Base-by-base conservation (phyloP, 192 early-diverging fungal genomes). In the Backusella australiensis region DNA sequence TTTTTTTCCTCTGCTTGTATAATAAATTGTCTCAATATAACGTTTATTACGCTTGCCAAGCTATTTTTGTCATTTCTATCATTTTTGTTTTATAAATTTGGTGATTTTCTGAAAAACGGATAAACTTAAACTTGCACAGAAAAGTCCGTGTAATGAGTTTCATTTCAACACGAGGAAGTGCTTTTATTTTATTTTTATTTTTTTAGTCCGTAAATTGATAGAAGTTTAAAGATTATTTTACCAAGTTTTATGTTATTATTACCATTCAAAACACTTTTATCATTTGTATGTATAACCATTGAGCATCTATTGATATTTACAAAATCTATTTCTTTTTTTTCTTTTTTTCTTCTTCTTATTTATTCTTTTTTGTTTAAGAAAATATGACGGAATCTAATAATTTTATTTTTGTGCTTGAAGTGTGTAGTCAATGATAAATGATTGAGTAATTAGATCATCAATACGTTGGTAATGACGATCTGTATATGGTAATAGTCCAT, bases 401-500 rank as follows among this genome's bases (percentile, higher is more conserved):
- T 69, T 49, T 71, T 77, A 77, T 77, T 77, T 68, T 71, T 77
- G 75, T 14, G 91, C 88, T 53, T 97, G 91, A 75, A 98, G 86
- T 21, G 95, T 96, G 75, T 95, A 96, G 80, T 96, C 95, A 63
- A 98, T 83, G 29, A 98, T 89, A 78, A 91, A 95, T 53, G 93
- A 96, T 80, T 93, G 86, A 3, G 92, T 95, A 34, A 97, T 76
- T 42, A 96, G 68, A 56, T 86, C 82, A 75, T 96, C 93, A 0
- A 96, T 84, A 42, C 94, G 90, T 71, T 89, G 86, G 80, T 92
- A 95, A 81, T 98, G 96, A 44, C 97, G 91, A 72, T 98, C 95
- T 19, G 95, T 94, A 80, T 98, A 99, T 32, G 96, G 91, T 53
- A 95, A 73, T 34, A 98, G 78, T 23, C 91, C 92, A 26, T 97